Base-by-base conservation (phyloP, 169 alveolate genomes). In the Cryptosporidium viatorum region DNA sequence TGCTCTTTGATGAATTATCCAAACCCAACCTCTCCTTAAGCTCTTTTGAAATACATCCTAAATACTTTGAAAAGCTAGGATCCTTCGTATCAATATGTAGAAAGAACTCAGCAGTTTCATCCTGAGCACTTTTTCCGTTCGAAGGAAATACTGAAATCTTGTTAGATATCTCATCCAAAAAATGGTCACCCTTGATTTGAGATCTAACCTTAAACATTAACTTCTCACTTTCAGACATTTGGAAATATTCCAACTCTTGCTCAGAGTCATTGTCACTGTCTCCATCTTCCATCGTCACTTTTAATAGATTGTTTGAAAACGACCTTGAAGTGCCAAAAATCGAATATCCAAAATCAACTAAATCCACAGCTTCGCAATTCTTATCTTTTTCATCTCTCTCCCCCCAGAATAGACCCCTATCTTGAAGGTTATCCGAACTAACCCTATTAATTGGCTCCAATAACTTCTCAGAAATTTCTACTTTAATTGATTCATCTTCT, bases 211-310 rank as follows among this genome's bases (percentile, higher is more conserved):
- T 73, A 23, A 29, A 55, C 70, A 33, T 33, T 37, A 52, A 41
- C 68, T 37, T 73, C 70, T 73, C 86, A 3, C 31, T 55, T 21
- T 59, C 71, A 8, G 86, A 31, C 70, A 73, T 55, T 16, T 73
- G 71, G 35, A 52, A 73, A 41, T 62, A 60, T 16, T 62, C 65
- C 37, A 80, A 14, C 5, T 80, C 89, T 10, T 62, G 29, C 33
- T 80, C 89, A 14, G 55, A 35, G 3, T 80, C 89, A 31, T 80
- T 52, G 37, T 67, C 89, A 18, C 89, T 80, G 39, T 80, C 89
- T 16, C 59, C 60, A 50, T 65, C 75, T 50, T 80, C 89, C 59
- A 59, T 71, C 7, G 69, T 71, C 4, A 71, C 70, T 33, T 71
- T 71, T 21, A 45, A 26, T 8, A 71, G 23, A 29, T 18, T 69